These are phyloP conservation scores for Sphagnum magellanicum DNA, from an alignment of 228 moss, liverwort and hornwort species.

Conservation along the genomic window DNA sequence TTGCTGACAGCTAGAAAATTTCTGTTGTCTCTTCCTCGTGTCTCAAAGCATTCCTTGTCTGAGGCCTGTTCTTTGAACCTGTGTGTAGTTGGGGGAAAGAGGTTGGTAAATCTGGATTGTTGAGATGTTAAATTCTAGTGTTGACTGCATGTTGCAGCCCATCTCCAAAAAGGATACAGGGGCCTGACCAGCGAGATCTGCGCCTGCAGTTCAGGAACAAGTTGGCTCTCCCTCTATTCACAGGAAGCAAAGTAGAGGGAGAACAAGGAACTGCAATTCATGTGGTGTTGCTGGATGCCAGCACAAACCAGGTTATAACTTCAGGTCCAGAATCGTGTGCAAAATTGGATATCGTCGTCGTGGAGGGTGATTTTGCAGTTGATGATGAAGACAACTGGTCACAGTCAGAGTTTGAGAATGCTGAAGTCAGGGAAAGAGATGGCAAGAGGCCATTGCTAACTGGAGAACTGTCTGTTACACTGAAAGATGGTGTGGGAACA, in stretches of 20 bases:
- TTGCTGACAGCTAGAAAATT: not conserved
- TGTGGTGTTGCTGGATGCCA: conserved; percentile 60
- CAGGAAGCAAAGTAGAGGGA: conserved; percentile 85
- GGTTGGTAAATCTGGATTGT: too few species aligned
- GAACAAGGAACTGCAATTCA: conserved; percentile 81
- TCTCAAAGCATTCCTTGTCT: too few species aligned
- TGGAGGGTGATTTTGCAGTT: conserved; percentile 83
- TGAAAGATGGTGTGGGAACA: conserved; percentile 84
- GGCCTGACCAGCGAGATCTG: conserved; percentile 45
- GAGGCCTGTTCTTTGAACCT: too few species aligned
- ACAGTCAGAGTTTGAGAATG: conserved; percentile 74
- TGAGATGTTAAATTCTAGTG: too few species aligned
- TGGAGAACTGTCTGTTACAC: conserved; percentile 65
- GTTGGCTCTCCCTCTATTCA: conserved; percentile 72
- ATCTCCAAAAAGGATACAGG: conserved; percentile 68
- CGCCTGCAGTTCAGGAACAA: conserved; percentile 81
- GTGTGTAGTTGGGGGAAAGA: too few species aligned
- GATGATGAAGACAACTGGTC: conserved; percentile 88
- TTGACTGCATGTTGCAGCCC: conserved; percentile 12
- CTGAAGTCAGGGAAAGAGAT: conserved; percentile 78
- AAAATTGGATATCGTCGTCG: conserved; percentile 75
- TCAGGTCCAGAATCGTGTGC: conserved; percentile 50
- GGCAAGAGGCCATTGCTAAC: conserved; percentile 87
- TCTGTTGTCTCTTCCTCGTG: too few species aligned
- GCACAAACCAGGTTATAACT: conserved; percentile 57